phyloP scores from a whole-genome alignment of 257 asterid genomes.

The Oldenlandia corymbosa region DNA sequence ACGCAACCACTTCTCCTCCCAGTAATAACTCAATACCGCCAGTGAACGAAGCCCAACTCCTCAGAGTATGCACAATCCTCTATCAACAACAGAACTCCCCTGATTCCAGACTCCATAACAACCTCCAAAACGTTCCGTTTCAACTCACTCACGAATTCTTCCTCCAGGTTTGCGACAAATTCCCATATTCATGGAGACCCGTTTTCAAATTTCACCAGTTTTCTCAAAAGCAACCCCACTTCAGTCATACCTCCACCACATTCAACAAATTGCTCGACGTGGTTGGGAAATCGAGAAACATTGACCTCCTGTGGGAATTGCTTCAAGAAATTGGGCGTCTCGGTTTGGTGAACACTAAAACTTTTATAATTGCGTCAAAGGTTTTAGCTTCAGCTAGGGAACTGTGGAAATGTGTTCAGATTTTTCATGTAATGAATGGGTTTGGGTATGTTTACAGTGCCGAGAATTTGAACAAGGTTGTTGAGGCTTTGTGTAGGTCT shows the following conservation, averaged over 20 bases:
- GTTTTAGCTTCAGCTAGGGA: conserved; percentile 72
- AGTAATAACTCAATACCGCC: conserved; percentile 28
- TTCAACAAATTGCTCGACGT: conserved; percentile 68
- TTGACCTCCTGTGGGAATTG: conserved; percentile 77
- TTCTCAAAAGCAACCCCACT: conserved; percentile 41
- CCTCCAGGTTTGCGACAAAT: conserved; percentile 79
- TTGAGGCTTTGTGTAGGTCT: conserved; percentile 49
- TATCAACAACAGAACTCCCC: conserved; percentile 82
- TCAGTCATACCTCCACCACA: conserved; percentile 65
- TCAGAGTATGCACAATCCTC: conserved; percentile 76
- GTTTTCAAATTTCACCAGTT: conserved; percentile 63
- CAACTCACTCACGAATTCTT: conserved; percentile 72
- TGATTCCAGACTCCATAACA: conserved; percentile 43
- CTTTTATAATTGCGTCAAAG: conserved; percentile 53
- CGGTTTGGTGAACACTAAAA: conserved; percentile 50
- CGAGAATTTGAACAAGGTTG: conserved; percentile 47
- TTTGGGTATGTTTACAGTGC: conserved; percentile 58
- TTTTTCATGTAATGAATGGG: conserved; percentile 70
- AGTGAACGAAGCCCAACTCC: conserved; percentile 56
- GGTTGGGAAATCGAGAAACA: conserved; percentile 76
- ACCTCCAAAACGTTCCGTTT: conserved; percentile 47
- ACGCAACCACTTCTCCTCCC: conserved; percentile 1
- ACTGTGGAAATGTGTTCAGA: conserved; percentile 71
- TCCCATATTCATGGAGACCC: conserved; percentile 85
- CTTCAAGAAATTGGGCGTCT: conserved; percentile 52